Conservation (phyloP, 1,284 basidiomycete species). For the Prillingera fragicola region DNA sequence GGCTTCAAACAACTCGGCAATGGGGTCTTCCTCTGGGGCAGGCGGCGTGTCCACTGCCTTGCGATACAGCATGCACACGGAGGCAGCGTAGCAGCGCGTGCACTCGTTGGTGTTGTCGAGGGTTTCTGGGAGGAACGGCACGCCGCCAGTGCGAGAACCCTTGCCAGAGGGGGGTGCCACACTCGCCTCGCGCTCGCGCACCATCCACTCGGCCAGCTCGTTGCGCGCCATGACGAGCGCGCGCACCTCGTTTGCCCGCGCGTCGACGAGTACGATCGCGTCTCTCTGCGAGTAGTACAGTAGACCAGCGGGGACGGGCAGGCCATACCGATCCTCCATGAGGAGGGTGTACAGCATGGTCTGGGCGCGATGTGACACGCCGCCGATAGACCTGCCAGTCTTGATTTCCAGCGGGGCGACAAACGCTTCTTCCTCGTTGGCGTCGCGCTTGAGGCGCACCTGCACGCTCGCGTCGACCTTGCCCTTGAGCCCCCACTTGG, state of each 20-base stretch:
- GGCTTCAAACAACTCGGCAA: slow-evolving; percentile 67
- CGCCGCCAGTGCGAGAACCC: no score
- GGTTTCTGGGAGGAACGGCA: slow-evolving; percentile 72
- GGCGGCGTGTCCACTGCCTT: slow-evolving; percentile 65
- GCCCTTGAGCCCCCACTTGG: slow-evolving; percentile 89
- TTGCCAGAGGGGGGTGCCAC: no score
- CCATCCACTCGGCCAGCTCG: slow-evolving; percentile 72
- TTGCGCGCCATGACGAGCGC: slow-evolving; percentile 78
- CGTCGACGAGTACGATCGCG: slow-evolving; percentile 74
- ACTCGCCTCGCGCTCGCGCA: slow-evolving; percentile 9
- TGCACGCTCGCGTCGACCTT: slow-evolving; percentile 90
- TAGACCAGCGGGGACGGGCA: slow-evolving; percentile 59
- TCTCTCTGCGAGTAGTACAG: slow-evolving; percentile 92
- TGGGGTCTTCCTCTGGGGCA: slow-evolving; percentile 58
- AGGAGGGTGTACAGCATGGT: slow-evolving; percentile 96
- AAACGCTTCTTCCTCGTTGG: slow-evolving; percentile 22
- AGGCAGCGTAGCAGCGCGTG: slow-evolving; percentile 71
- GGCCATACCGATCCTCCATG: slow-evolving; percentile 76
- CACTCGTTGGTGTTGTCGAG: slow-evolving; percentile 78
- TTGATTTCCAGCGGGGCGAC: slow-evolving; percentile 84
- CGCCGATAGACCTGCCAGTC: slow-evolving; percentile 71
- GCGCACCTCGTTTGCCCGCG: slow-evolving; percentile 72
- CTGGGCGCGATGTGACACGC: slow-evolving; percentile 92
- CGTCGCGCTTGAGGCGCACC: slow-evolving; percentile 53
- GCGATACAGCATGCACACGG: slow-evolving; percentile 91